phyloP scores from a whole-genome alignment of 2,329 filamentous ascomycete genomes.

The Sclerotinia borealis region DNA sequence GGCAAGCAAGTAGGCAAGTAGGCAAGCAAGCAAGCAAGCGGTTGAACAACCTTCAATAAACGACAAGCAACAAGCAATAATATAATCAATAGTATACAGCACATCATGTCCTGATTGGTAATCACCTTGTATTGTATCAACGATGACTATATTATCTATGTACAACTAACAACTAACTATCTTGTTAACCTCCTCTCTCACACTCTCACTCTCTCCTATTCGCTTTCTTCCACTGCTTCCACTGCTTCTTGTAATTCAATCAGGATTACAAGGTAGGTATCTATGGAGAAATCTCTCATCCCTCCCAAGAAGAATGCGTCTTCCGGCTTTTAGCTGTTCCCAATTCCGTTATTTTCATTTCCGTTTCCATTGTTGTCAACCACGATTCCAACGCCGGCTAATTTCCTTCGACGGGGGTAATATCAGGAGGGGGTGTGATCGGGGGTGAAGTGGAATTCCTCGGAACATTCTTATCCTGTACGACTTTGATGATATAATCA shows the following conservation, averaged over 20 bases:
- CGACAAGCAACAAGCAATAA: too few relatives aligned
- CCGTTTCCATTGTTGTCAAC: constrained; percentile 4
- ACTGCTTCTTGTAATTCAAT: background rate
- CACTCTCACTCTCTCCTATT: background rate
- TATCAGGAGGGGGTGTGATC: background rate
- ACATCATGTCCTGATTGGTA: background rate
- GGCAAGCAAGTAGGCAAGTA: too few relatives aligned
- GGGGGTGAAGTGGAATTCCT: background rate
- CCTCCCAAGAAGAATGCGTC: background rate
- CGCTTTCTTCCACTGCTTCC: background rate
- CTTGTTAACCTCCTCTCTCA: background rate
- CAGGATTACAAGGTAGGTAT: background rate
- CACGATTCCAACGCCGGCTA: background rate
- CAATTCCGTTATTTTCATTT: background rate
- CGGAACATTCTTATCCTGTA: constrained; percentile 48
- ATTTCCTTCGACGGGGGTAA: background rate
- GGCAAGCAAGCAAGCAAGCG: too few relatives aligned
- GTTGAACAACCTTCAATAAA: background rate
- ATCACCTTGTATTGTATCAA: background rate
- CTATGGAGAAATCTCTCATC: background rate
- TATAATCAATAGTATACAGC: background rate
- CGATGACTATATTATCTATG: background rate
- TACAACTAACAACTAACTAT: background rate
- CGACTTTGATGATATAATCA: constrained; percentile 57
- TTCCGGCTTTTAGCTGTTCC: background rate